Evolutionary conservation across 495 filamentous ascomycete genomes (phyloP).

Genomic region (Lasiosphaeris hirsuta): DNA sequence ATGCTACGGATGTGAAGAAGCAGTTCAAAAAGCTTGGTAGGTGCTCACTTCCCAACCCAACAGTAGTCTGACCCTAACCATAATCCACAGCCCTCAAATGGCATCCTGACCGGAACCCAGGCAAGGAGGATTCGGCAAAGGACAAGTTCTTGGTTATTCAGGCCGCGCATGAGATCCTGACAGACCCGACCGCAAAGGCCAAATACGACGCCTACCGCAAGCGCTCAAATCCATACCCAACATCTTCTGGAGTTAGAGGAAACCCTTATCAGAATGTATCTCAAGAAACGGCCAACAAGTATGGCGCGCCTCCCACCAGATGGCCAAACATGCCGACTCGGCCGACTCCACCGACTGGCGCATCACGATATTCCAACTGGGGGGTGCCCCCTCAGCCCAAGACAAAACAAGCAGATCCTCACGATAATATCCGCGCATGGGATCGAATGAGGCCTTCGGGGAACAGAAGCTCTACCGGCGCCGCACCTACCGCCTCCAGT

Average conservation of each 20-base stretch:
- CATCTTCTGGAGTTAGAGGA: slow-evolving; percentile 44
- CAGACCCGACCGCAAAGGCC: slow-evolving; percentile 58
- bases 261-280: slow-evolving; percentile 51
- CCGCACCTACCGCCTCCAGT: neutral
- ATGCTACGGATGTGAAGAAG: slow-evolving; percentile 72
- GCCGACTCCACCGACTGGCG: slow-evolving; percentile 18
- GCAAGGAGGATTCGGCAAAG: slow-evolving; percentile 71
- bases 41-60: slow-evolving; percentile 8
- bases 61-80: slow-evolving; percentile 6
- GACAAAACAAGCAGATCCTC: slow-evolving; percentile 55
- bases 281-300: slow-evolving; percentile 32
- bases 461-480: neutral
- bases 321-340: slow-evolving; percentile 34
- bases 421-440: slow-evolving; percentile 63
- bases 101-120: slow-evolving; percentile 88
- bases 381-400: slow-evolving; percentile 40
- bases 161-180: slow-evolving; percentile 78
- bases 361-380: slow-evolving; percentile 25
- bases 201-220: slow-evolving; percentile 75
- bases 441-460: slow-evolving; percentile 54
- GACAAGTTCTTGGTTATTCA: slow-evolving; percentile 83
- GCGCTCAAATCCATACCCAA: slow-evolving; percentile 33
- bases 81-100: slow-evolving; percentile 64
- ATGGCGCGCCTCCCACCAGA: slow-evolving; percentile 45
- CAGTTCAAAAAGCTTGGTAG: slow-evolving; percentile 81